phyloP scores from a whole-genome alignment of 768 basidiomycete species.

The Mrakia blollopis region DNA sequence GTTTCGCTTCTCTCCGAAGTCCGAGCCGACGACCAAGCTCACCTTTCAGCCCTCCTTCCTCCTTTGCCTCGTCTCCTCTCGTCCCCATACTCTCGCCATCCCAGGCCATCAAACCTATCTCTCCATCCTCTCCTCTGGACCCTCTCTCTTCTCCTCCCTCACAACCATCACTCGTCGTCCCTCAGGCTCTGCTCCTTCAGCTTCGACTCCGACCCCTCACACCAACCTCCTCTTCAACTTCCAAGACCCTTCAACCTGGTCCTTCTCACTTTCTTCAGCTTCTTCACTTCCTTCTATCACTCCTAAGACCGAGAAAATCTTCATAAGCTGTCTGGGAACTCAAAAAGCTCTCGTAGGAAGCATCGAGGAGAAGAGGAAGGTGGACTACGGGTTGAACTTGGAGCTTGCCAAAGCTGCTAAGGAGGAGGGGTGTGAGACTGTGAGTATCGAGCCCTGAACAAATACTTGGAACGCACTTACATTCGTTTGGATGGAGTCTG shows the following conservation, averaged over 20 bases:
- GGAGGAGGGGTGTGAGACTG: conserved; percentile 38
- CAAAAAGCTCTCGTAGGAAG: conserved; percentile 39
- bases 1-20: background rate
- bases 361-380: conserved; percentile 37
- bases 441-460: conserved; percentile 30
- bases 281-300: conserved; percentile 30
- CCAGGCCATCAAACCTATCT: conserved; percentile 35
- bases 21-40: background rate
- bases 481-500: background rate
- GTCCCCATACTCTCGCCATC: background rate
- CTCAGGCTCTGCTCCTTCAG: conserved; percentile 16
- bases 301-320: conserved; percentile 5
- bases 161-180: conserved; percentile 39
- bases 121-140: conserved; percentile 35
- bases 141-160: conserved; percentile 36
- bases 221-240: conserved; percentile 33
- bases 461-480: too few species aligned
- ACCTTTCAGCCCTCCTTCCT: background rate
- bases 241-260: conserved; percentile 15
- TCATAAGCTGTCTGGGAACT: conserved; percentile 41
- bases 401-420: conserved; percentile 40
- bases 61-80: background rate
- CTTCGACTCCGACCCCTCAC: conserved; percentile 21
- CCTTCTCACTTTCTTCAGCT: conserved; percentile 30
- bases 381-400: conserved; percentile 40